Percentiles rank a stretch among this genome's conserved stretches.
Evolutionary conservation across 768 basidiomycete species (phyloP).

Genomic region (Leucosporidium scottii): DNA sequence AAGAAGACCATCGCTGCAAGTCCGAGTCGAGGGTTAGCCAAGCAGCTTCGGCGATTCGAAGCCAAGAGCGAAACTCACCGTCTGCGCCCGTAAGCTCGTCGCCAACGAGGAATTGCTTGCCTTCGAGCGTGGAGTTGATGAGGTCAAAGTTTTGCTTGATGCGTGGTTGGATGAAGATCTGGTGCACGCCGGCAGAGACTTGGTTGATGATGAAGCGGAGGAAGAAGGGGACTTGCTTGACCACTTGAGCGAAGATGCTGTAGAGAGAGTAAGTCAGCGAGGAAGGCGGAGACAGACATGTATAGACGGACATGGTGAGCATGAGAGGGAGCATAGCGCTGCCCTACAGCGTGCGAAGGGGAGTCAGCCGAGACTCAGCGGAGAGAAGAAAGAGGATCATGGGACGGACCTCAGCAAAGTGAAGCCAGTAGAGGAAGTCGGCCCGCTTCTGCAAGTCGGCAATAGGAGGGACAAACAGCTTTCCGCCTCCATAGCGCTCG

Average conservation of each 20-base stretch:
- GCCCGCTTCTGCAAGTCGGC: background rate
- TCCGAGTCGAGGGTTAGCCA: no score
- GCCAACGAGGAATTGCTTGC: constrained; percentile 24
- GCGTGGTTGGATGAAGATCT: constrained; percentile 7
- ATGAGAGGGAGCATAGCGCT: constrained; percentile 19
- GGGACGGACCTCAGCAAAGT: constrained; percentile 20
- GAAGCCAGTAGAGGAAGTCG: constrained; percentile 28
- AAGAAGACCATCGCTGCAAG: constrained; percentile 25
- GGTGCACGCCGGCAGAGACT: constrained; percentile 2
- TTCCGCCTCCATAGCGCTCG: constrained; percentile 24
- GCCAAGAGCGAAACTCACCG: constrained; percentile 1
- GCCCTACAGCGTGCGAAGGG: background rate
- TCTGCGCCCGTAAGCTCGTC: constrained; percentile 22
- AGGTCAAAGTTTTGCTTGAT: constrained; percentile 5
- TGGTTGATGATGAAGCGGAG: constrained; percentile 10
- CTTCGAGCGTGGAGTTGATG: constrained; percentile 12
- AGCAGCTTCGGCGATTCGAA: background rate
- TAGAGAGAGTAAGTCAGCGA: no score
- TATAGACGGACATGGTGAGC: constrained; percentile 5
- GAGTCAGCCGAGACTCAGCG: background rate
- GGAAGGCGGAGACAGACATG: no score
- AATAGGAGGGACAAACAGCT: constrained; percentile 1
- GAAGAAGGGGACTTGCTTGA: constrained; percentile 18
- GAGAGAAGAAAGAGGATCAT: background rate
- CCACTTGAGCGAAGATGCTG: constrained; percentile 15